A percentile compares a stretch with the other conserved stretches of the same genome.
Evolutionary conservation across 164 flowering plant genomes (phyloP).

Genomic region (Nymphaea colorata): DNA sequence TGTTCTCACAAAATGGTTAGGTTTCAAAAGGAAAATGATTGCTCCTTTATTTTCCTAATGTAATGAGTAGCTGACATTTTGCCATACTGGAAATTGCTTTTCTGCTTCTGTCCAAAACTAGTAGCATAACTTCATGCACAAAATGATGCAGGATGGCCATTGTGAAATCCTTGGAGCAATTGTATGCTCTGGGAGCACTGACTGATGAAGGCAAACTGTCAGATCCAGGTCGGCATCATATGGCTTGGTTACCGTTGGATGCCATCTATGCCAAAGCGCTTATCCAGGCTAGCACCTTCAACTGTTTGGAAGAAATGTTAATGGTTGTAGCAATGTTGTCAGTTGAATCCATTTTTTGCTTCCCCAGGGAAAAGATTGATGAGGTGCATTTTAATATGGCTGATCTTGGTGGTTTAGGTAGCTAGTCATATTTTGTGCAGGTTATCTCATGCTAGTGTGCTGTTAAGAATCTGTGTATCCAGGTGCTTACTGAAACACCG

Average conservation of each 20-base stretch:
- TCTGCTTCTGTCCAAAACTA: background rate
- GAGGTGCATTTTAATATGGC: conserved; percentile 40
- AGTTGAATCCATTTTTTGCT: conserved; percentile 77
- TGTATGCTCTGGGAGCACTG: conserved; percentile 76
- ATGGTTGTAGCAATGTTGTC: conserved; percentile 91
- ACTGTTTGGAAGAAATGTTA: conserved; percentile 93
- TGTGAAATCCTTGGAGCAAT: conserved; percentile 71
- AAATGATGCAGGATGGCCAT: conserved; percentile 47
- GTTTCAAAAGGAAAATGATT: too few species aligned
- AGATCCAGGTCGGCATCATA: conserved; percentile 79
- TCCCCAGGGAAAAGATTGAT: conserved; percentile 67
- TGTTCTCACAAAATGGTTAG: too few species aligned
- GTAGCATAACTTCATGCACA: too few species aligned
- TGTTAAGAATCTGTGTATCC: too few species aligned
- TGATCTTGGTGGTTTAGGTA: background rate
- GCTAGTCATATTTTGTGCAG: background rate
- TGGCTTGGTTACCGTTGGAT: conserved; percentile 81
- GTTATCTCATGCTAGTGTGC: background rate
- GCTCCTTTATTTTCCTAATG: too few species aligned
- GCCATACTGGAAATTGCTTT: background rate
- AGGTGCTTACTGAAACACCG: too few species aligned
- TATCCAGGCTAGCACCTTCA: conserved; percentile 59
- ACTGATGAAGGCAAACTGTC: conserved; percentile 71
- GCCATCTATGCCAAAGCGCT: conserved; percentile 88
- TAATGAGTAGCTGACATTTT: too few species aligned